phyloP scores from a whole-genome alignment of 1,284 basidiomycete genomes.

The Leucocoprinus gongylophorus region DNA sequence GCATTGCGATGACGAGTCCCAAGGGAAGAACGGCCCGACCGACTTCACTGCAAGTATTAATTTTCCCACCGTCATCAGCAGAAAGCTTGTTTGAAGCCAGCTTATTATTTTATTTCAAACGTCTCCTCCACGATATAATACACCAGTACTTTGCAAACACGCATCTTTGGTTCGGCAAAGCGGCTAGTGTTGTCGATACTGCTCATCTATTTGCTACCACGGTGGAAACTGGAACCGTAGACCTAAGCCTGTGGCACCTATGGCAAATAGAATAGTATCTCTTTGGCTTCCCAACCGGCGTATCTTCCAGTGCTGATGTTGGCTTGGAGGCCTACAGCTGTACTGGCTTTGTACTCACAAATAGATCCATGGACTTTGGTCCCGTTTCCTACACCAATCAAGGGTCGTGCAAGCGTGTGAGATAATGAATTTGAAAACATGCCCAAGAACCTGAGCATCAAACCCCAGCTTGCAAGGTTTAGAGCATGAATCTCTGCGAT shows the following conservation, averaged over 20 bases:
- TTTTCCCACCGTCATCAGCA: conserved; percentile 10
- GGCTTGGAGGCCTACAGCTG: neutral
- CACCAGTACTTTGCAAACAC: no score
- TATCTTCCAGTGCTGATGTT: neutral
- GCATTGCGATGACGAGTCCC: conserved; percentile 4
- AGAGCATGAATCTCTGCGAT: neutral
- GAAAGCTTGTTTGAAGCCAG: conserved; percentile 4
- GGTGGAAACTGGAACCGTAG: no score
- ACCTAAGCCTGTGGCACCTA: no score
- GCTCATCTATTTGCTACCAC: no score
- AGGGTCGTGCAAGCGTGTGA: no score
- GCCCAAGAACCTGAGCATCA: no score
- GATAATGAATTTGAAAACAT: no score
- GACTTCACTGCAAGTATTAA: conserved; percentile 7
- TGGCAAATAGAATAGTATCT: no score
- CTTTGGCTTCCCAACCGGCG: neutral
- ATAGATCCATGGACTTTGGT: neutral
- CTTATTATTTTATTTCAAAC: neutral
- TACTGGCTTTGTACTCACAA: neutral
- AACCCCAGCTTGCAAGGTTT: no score
- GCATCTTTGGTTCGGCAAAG: no score
- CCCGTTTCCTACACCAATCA: neutral
- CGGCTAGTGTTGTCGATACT: no score
- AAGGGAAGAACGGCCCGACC: conserved; percentile 9
- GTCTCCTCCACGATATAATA: neutral